Evolutionary conservation across 2,329 filamentous ascomycete genomes (phyloP).

Genomic region (Trichoderma sp.): DNA sequence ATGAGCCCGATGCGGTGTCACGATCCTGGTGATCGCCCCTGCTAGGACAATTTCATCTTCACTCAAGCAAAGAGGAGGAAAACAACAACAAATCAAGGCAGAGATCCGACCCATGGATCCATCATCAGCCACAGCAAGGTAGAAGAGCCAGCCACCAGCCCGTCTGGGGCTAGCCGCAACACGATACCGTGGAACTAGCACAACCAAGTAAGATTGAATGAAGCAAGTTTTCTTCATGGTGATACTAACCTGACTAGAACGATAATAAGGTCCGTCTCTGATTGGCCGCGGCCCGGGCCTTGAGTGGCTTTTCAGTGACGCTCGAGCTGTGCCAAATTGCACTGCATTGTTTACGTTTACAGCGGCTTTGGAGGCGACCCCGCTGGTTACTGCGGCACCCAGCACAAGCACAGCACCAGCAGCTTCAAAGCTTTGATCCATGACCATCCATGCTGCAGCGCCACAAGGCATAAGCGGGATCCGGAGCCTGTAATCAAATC

Average conservation of each 20-base stretch:
- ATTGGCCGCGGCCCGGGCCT: conserved; percentile 14
- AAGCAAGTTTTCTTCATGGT: background rate
- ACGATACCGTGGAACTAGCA: background rate
- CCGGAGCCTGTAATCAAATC: background rate
- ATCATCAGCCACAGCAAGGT: background rate
- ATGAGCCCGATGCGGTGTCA: background rate
- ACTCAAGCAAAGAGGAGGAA: background rate
- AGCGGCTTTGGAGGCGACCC: conserved; percentile 11
- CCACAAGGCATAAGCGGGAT: background rate
- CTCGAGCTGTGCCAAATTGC: background rate
- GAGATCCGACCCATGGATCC: background rate
- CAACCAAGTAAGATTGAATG: background rate
- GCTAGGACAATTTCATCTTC: background rate
- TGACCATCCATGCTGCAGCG: background rate
- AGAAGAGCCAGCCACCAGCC: background rate
- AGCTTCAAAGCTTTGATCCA: background rate
- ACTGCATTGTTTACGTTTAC: background rate
- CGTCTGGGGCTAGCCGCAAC: background rate
- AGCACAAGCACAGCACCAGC: background rate
- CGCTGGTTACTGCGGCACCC: conserved; percentile 31
- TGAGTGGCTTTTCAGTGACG: conserved; percentile 10
- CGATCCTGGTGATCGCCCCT: background rate
- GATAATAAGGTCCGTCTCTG: background rate
- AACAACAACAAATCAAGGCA: background rate
- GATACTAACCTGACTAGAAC: background rate